Evolutionary conservation across 768 basidiomycete genomes (phyloP), one percentile per base, ranked within the genome.

Genomic region (Trametes gibbosa): DNA sequence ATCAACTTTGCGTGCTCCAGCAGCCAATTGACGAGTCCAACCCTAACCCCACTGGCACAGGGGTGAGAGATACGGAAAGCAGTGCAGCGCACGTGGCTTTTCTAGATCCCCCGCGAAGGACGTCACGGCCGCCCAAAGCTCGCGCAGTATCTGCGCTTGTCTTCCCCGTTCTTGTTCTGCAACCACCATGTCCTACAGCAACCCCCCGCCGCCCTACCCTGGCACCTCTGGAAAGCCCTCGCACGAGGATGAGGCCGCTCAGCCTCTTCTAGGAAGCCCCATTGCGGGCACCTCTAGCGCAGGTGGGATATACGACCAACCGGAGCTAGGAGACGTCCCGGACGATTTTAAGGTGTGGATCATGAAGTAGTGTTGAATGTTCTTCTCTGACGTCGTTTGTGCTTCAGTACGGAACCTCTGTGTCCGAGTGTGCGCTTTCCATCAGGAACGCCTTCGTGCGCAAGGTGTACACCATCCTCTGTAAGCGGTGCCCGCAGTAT

Each of bases 391-490:
- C 56, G 27, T 23, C 51, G 32, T 48, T 19, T 19, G 17, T 23
- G 29, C 58, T 23, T 8, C 39, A 92, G 90, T 93, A 93, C 68
- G 92, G 92, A 1, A 85, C 87, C 1, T 84, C 84, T 1, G 92
- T 93, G 14, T 82, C 84, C 1, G 91, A 92, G 59, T 88, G 88
- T 59, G 81, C 88, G 12, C 72, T 79, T 3, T 87, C 92, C 67
- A 89, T 98, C 68, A 80, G 92, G 52, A 81, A 84, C 62, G 91
- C 86, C 5, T 98, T 98, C 73, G 79, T 98, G 56, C 83, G 92
- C 70, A 97, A 97, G 78, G 90, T 94, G 35, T 96, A 93, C 74
- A 84, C 83, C 27, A 93, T 96, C 66, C 84, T 98, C 3, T 86
- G 92, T 93, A 68, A 79, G 89, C 77, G 13, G 25, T 23, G 50